Conservation (phyloP, 192 early-diverging fungal genomes). For the Backusella psychrophila region DNA sequence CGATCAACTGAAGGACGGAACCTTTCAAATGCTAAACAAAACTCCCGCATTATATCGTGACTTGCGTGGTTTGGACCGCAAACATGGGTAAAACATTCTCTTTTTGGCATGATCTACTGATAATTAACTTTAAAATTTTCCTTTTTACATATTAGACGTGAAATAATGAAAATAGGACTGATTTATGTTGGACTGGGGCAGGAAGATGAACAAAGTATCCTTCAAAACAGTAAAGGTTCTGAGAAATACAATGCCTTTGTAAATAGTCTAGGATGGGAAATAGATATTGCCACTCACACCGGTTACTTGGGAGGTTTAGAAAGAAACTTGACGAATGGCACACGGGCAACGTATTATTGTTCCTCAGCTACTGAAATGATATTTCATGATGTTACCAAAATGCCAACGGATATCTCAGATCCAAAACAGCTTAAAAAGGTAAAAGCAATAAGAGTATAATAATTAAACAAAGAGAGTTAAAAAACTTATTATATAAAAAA, state of each 20-base stretch:
- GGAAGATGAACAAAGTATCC: conserved; percentile 83
- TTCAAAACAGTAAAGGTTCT: conserved; percentile 77
- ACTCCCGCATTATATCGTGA: conserved; percentile 65
- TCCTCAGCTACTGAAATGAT: conserved; percentile 83
- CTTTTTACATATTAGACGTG: conserved; percentile 49
- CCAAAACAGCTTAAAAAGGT: conserved; percentile 91
- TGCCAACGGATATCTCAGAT: conserved; percentile 83
- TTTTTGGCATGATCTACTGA: not conserved
- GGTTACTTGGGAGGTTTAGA: conserved; percentile 93
- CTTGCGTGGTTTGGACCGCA: conserved; percentile 76
- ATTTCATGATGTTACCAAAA: conserved; percentile 87
- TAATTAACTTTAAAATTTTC: conserved; percentile 13
- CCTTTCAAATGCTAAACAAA: conserved; percentile 68
- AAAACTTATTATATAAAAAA: not conserved
- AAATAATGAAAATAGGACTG: conserved; percentile 87
- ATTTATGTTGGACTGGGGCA: conserved; percentile 91
- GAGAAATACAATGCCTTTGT: conserved; percentile 83
- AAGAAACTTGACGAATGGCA: conserved; percentile 73
- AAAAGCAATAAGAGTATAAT: conserved; percentile 9
- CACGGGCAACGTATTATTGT: conserved; percentile 78
- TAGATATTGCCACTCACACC: conserved; percentile 77
- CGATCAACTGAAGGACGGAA: conserved; percentile 68
- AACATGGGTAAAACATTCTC: conserved; percentile 56
- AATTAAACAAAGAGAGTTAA: not conserved
- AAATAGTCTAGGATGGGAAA: conserved; percentile 88